phyloP scores from a whole-genome alignment of 768 basidiomycete genomes.

The Leucocoprinus birnbaumii region DNA sequence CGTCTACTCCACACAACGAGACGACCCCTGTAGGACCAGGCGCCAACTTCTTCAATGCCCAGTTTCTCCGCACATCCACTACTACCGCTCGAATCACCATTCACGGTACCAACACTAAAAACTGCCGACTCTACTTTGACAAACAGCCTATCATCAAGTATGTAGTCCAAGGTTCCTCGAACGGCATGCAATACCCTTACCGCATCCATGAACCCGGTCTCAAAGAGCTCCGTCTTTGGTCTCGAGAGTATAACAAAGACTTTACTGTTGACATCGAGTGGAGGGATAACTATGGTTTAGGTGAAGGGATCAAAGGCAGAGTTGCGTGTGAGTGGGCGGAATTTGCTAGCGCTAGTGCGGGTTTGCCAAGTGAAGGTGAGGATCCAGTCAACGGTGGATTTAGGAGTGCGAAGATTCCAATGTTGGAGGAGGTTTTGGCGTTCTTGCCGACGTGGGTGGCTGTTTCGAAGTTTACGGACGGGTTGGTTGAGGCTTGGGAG shows the following conservation, averaged over 20 bases:
- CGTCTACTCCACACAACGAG: not conserved
- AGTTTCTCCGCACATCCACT: conserved; percentile 34
- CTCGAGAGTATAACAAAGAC: conserved; percentile 51
- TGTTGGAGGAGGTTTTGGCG: conserved; percentile 60
- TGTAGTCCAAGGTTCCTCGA: conserved; percentile 31
- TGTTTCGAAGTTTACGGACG: conserved; percentile 53
- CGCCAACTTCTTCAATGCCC: conserved; percentile 29
- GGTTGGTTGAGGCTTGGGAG: conserved; percentile 54
- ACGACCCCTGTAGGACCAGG: not conserved
- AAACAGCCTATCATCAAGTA: conserved; percentile 35
- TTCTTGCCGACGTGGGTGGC: conserved; percentile 69
- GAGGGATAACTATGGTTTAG: conserved; percentile 21
- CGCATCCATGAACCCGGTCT: conserved; percentile 27
- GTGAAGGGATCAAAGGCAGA: conserved; percentile 32
- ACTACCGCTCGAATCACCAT: conserved; percentile 48
- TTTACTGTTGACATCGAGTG: conserved; percentile 55
- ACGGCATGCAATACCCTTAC: conserved; percentile 40
- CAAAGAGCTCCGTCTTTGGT: conserved; percentile 52
- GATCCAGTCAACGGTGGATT: conserved; percentile 24
- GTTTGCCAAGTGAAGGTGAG: conserved; percentile 28
- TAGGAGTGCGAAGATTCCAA: conserved; percentile 50
- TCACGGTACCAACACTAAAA: conserved; percentile 57
- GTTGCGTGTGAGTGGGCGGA: conserved; percentile 70
- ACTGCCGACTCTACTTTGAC: conserved; percentile 60
- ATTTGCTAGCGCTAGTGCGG: conserved; percentile 48